A percentile compares a stretch with the other conserved stretches of the same genome.
phyloP scores from a whole-genome alignment of 2,329 filamentous ascomycete species.

The Cephalotrichum gorgonifer region DNA sequence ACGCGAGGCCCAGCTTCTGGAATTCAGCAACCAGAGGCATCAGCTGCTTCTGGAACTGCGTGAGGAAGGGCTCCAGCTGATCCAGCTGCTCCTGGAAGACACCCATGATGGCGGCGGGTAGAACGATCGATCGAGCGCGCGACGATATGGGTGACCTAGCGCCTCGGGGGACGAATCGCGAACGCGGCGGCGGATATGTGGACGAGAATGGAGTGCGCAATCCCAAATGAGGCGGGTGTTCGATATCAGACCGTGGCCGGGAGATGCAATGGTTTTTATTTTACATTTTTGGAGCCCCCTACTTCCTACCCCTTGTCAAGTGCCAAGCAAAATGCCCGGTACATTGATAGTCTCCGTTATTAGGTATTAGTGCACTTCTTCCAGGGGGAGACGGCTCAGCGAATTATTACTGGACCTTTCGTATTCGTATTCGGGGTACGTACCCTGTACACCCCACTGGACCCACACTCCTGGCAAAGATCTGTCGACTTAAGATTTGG shows the following conservation, averaged over 20 bases:
- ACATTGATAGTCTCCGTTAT: no score
- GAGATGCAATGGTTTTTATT: no score
- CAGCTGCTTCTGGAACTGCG: slow-evolving; percentile 34
- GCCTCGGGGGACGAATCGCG: neutral
- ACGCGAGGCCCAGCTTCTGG: slow-evolving; percentile 32
- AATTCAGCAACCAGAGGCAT: slow-evolving; percentile 38
- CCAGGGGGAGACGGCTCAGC: no score
- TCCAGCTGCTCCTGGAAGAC: slow-evolving; percentile 34
- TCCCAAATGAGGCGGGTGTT: neutral
- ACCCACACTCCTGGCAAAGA: neutral
- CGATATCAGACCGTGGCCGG: no score
- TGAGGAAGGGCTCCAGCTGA: no score
- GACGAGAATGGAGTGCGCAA: neutral
- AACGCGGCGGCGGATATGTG: neutral
- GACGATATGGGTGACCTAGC: neutral
- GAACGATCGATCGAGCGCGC: no score
- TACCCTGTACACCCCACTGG: neutral
- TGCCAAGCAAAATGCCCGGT: no score
- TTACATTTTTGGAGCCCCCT: no score
- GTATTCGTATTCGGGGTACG: slow-evolving; percentile 9
- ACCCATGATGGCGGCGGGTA: slow-evolving; percentile 39
- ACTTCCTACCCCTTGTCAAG: no score
- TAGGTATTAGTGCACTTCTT: no score
- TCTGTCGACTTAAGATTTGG: neutral
- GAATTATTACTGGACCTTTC: slow-evolving; percentile 1